A percentile compares a stretch with the other conserved stretches of the same genome.
Evolutionary conservation across 2,329 filamentous ascomycete genomes (phyloP).

Genomic region (Lecanicillium sp.): DNA sequence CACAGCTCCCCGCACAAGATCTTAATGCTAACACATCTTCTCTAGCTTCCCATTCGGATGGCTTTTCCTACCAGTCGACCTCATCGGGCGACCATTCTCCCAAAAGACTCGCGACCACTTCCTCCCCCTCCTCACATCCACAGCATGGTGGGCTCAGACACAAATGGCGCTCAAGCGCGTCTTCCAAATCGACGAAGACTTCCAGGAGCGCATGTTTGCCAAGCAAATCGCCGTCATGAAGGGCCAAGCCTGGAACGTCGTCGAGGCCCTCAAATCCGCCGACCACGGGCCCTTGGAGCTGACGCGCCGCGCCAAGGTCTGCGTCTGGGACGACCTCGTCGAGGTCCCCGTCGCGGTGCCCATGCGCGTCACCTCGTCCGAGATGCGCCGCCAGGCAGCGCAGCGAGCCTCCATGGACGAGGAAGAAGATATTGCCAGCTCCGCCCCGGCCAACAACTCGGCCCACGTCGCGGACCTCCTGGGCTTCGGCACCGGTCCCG

Average conservation of each 20-base stretch:
- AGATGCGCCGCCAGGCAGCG: constrained; percentile 59
- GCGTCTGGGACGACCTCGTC: constrained; percentile 96
- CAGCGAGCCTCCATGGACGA: constrained; percentile 55
- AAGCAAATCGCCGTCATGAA: constrained; percentile 98
- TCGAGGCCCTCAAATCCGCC: constrained; percentile 86
- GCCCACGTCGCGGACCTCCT: constrained; percentile 58
- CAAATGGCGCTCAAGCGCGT: constrained; percentile 77
- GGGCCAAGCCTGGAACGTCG: constrained; percentile 97
- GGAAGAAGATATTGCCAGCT: constrained; percentile 74
- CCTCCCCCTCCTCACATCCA: constrained; percentile 88
- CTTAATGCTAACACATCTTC: constrained; percentile 47
- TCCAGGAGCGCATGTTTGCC: constrained; percentile 98
- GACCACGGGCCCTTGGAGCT: constrained; percentile 93
- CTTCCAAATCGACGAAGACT: constrained; percentile 89
- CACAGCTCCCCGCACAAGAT: neutral
- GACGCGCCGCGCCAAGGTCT: constrained; percentile 82
- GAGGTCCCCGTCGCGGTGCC: constrained; percentile 93
- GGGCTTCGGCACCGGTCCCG: constrained; percentile 34
- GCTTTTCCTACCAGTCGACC: constrained; percentile 92
- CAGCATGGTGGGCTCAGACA: constrained; percentile 94
- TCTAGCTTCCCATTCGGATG: constrained; percentile 98
- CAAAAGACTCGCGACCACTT: constrained; percentile 92
- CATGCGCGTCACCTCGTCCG: constrained; percentile 75
- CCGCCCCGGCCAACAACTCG: constrained; percentile 20
- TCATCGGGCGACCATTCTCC: constrained; percentile 94